A percentile compares a stretch with the other conserved stretches of the same genome.
Evolutionary conservation across 306 rosid species (phyloP).

Genomic region (Morella rubra): DNA sequence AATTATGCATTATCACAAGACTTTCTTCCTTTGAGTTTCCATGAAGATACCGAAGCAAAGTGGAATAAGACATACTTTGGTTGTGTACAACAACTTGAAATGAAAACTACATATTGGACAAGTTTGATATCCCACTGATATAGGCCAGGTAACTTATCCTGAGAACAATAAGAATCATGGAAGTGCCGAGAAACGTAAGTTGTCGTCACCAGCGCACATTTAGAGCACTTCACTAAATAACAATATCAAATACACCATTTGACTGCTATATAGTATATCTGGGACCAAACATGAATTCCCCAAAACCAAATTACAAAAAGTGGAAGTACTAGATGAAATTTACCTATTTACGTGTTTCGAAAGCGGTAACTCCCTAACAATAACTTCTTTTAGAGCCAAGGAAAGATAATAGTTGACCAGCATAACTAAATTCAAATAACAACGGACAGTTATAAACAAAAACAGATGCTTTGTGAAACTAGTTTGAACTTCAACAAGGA

Average conservation of each 20-base stretch:
- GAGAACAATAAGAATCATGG: not conserved
- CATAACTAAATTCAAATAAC: not conserved
- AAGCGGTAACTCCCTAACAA: no score
- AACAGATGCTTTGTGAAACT: not conserved
- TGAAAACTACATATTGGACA: no score
- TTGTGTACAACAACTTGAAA: not conserved
- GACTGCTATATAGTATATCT: not conserved
- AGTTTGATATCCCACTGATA: not conserved
- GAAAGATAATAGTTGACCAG: not conserved
- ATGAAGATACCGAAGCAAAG: not conserved
- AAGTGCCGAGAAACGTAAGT: not conserved
- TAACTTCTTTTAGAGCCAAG: not conserved
- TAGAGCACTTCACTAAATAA: not conserved
- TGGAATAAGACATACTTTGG: not conserved
- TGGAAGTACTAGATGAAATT: no score
- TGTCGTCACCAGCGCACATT: not conserved
- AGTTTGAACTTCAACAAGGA: not conserved
- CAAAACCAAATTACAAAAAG: not conserved
- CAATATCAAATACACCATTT: not conserved
- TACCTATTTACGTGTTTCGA: no score
- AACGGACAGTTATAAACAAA: not conserved
- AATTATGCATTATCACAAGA: not conserved
- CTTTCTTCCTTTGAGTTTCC: not conserved
- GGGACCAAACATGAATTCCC: not conserved
- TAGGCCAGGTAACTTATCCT: not conserved